phyloP scores from a whole-genome alignment of 1,139 yeast species.

The Yamadazyma friedrichii region DNA sequence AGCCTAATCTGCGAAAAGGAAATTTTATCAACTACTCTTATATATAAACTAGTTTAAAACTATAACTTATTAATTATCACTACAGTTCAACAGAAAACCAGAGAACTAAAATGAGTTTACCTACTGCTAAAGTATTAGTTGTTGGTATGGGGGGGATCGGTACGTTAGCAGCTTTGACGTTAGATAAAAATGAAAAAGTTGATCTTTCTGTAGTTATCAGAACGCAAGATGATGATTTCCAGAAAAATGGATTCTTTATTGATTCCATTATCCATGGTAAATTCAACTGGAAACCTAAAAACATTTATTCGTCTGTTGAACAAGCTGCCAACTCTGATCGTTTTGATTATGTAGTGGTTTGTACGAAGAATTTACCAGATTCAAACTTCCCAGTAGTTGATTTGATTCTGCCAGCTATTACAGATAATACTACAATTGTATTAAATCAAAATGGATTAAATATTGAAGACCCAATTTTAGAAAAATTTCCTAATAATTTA shows the following conservation, averaged over 20 bases:
- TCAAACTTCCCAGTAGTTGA: slow-evolving; percentile 53
- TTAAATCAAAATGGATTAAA: slow-evolving; percentile 75
- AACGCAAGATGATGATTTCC: slow-evolving; percentile 60
- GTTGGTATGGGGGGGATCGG: slow-evolving; percentile 64
- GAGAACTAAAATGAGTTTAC: neutral
- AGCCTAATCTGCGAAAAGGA: too few relatives aligned
- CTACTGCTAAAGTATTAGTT: slow-evolving; percentile 3
- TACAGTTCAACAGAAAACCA: too few relatives aligned
- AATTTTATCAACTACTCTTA: too few relatives aligned
- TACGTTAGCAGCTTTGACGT: slow-evolving; percentile 61
- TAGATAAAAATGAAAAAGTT: slow-evolving; percentile 42
- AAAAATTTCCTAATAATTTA: slow-evolving; percentile 55
- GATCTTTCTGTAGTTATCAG: slow-evolving; percentile 64
- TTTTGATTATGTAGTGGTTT: slow-evolving; percentile 65
- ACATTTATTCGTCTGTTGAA: slow-evolving; percentile 38
- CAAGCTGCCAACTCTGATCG: slow-evolving; percentile 36
- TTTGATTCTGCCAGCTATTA: slow-evolving; percentile 55
- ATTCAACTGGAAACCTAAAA: slow-evolving; percentile 54
- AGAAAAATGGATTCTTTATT: slow-evolving; percentile 53
- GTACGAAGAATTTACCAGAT: slow-evolving; percentile 78
- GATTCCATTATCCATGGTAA: slow-evolving; percentile 63
- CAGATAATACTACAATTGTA: slow-evolving; percentile 51
- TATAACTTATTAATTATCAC: too few relatives aligned
- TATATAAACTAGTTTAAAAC: too few relatives aligned
- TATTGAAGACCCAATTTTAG: slow-evolving; percentile 61